Conservation (phyloP, 306 rosid species). For the Sindora glabra region DNA sequence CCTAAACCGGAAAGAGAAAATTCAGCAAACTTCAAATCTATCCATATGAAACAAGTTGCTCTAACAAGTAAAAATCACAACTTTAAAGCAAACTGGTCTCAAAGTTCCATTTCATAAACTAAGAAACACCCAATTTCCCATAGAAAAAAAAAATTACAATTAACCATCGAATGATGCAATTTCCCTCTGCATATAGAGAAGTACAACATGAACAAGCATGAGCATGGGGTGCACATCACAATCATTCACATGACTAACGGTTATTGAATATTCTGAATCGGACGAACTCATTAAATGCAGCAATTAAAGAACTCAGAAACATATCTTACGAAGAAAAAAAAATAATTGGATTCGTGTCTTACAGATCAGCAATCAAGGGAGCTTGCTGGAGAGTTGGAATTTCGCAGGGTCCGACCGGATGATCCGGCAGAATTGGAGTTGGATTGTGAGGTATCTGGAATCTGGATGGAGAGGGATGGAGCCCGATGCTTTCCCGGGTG, state of each 20-base stretch:
- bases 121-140: background rate
- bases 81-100: background rate
- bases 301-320: background rate
- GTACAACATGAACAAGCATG: background rate
- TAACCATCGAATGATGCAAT: background rate
- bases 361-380: background rate
- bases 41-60: background rate
- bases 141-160: background rate
- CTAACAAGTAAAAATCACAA: background rate
- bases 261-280: background rate
- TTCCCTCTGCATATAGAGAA: background rate
- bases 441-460: conserved; percentile 23
- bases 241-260: background rate
- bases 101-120: background rate
- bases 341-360: conserved; percentile 4
- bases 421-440: conserved; percentile 31
- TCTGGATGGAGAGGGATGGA: background rate
- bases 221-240: background rate
- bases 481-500: conserved; percentile 26
- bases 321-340: background rate
- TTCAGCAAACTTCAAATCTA: background rate
- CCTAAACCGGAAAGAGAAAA: background rate
- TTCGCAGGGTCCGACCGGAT: conserved; percentile 34
- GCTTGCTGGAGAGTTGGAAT: background rate
- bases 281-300: background rate